These are phyloP conservation scores for Setomelanomma holmii DNA, from an alignment of 2,329 filamentous ascomycete genomes.

Conservation along the genomic window DNA sequence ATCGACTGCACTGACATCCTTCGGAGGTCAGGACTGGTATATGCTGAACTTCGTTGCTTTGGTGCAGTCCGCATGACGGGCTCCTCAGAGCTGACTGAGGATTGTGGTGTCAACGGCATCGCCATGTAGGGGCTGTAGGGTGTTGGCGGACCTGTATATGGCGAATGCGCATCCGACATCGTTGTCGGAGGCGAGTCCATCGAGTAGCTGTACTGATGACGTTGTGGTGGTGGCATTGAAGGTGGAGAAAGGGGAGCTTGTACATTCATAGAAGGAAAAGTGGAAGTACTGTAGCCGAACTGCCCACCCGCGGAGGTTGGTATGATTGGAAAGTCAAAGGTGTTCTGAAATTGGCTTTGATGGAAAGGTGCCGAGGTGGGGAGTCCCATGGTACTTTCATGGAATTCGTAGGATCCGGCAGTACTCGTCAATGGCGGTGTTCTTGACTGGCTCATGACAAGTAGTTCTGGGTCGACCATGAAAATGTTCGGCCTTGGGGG, in stretches of 20 bases:
- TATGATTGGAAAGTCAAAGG: constrained; percentile 35
- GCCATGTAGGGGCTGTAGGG: constrained; percentile 54
- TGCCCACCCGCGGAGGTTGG: constrained; percentile 21
- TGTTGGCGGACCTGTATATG: constrained; percentile 46
- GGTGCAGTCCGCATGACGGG: constrained; percentile 22
- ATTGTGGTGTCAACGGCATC: constrained; percentile 55
- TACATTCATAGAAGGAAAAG: constrained; percentile 19
- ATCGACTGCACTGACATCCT: constrained; percentile 71
- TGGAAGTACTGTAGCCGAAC: constrained; percentile 19
- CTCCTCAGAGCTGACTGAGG: constrained; percentile 48
- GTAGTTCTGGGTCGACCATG: constrained; percentile 38
- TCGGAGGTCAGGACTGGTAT: constrained; percentile 54
- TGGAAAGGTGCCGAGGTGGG: constrained; percentile 16
- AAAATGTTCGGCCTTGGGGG: constrained; percentile 26
- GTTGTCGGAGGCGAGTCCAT: constrained; percentile 32
- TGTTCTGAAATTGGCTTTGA: constrained; percentile 26
- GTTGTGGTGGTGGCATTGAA: constrained; percentile 40
- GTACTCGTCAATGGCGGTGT: constrained; percentile 18
- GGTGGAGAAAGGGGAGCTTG: constrained; percentile 25
- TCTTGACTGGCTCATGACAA: constrained; percentile 24
- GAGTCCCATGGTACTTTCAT: constrained; percentile 8
- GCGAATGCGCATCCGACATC: constrained; percentile 46
- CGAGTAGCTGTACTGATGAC: constrained; percentile 22
- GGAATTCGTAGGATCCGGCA: constrained; percentile 21
- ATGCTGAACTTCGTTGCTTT: constrained; percentile 28